phyloP scores from a whole-genome alignment of 2,329 filamentous ascomycete species.

The Xylariales sp. region DNA sequence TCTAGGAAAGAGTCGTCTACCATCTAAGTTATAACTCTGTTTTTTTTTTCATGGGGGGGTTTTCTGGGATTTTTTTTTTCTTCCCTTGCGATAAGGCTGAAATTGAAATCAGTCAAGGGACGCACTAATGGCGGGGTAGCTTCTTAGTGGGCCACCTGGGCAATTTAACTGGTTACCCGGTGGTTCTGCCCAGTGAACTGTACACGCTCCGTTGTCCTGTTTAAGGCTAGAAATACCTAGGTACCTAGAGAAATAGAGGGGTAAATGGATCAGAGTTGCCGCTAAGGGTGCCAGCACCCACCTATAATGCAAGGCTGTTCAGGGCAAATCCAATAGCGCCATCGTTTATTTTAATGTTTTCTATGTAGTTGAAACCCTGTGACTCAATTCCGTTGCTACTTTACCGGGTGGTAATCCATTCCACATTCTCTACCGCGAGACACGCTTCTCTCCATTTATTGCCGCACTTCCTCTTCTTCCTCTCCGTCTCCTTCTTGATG shows the following conservation, averaged over 20 bases:
- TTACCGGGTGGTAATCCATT: too few relatives aligned
- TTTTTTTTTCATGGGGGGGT: neutral
- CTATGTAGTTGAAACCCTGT: slow-evolving; percentile 13
- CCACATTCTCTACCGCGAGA: slow-evolving; percentile 22
- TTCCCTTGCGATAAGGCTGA: slow-evolving; percentile 9
- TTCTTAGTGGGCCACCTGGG: neutral
- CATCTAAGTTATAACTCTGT: too few relatives aligned
- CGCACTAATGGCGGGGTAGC: slow-evolving; percentile 39
- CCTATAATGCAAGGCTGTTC: slow-evolving; percentile 21
- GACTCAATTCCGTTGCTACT: slow-evolving; percentile 30
- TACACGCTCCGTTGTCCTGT: neutral
- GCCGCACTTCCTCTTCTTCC: slow-evolving; percentile 1
- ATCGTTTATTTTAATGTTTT: neutral
- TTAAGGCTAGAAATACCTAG: neutral
- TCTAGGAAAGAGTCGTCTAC: too few relatives aligned
- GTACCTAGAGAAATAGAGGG: slow-evolving; percentile 30
- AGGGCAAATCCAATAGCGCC: slow-evolving; percentile 28
- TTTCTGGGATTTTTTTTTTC: neutral
- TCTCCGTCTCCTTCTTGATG: slow-evolving; percentile 33
- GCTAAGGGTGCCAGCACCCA: neutral
- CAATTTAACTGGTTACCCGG: neutral
- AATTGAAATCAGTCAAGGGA: slow-evolving; percentile 15
- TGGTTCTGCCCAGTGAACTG: neutral
- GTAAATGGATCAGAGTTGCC: slow-evolving; percentile 15
- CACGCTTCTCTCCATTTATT: slow-evolving; percentile 25